A percentile compares a stretch with the other conserved stretches of the same genome.
Conservation (phyloP, 345 rosid genomes). For the Pelargonium nanum region DNA sequence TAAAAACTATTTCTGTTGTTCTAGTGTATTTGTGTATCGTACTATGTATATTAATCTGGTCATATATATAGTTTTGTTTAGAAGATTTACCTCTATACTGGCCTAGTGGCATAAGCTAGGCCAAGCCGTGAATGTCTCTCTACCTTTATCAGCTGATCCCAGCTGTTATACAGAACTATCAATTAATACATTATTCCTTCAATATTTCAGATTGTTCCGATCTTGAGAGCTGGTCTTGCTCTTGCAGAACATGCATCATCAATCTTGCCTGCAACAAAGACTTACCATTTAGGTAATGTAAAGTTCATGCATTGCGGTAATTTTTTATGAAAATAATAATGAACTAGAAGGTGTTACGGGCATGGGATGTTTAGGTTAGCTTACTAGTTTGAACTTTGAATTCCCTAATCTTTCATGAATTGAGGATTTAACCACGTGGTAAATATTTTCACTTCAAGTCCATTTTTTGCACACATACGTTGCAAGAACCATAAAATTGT, state of each 20-base stretch:
- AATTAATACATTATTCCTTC: slow-evolving; percentile 10
- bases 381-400: no score
- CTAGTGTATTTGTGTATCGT: not conserved
- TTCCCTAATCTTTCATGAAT: no score
- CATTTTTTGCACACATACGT: no score
- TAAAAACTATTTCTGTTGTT: no score
- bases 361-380: no score
- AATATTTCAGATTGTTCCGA: slow-evolving; percentile 63
- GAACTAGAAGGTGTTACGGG: no score
- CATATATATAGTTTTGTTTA: no score
- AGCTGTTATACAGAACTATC: not conserved
- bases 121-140: not conserved
- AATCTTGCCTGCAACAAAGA: slow-evolving; percentile 71
- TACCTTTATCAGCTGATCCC: not conserved
- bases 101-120: not conserved
- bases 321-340: no score
- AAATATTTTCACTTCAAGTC: no score
- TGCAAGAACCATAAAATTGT: no score
- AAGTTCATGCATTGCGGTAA: not conserved
- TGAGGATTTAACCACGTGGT: not conserved
- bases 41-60: not conserved
- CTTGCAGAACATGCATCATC: slow-evolving; percentile 82
- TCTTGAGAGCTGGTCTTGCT: slow-evolving; percentile 90
- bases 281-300: slow-evolving; percentile 67
- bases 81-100: not conserved